Conservation (phyloP, 1,284 basidiomycete species). For the Phylloboletellus chloephorus region DNA sequence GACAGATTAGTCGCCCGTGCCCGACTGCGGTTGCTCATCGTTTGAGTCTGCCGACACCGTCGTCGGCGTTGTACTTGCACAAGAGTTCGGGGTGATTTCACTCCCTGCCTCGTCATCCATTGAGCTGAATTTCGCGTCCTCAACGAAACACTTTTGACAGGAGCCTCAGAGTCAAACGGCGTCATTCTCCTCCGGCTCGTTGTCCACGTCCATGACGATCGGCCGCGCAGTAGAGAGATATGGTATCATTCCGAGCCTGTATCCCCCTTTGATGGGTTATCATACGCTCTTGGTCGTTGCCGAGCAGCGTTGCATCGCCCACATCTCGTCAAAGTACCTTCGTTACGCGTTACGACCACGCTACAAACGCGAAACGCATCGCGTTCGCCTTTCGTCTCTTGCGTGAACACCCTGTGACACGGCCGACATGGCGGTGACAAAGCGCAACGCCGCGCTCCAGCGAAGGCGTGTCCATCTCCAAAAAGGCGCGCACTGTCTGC, state of each 20-base stretch:
- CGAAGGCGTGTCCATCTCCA: constrained; percentile 17
- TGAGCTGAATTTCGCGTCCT: neutral
- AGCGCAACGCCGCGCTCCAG: constrained; percentile 36
- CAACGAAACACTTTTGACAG: constrained; percentile 6
- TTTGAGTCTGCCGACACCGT: no score
- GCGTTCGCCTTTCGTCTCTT: neutral
- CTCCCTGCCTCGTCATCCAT: neutral
- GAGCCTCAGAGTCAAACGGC: no score
- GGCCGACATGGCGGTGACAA: constrained; percentile 24
- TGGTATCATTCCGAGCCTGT: no score
- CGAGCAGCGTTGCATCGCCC: no score
- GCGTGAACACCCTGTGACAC: neutral
- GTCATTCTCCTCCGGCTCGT: no score
- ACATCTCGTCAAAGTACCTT: neutral
- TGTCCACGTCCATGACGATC: no score
- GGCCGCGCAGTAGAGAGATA: no score
- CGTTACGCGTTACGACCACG: constrained; percentile 25
- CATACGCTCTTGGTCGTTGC: no score
- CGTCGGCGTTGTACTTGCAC: constrained; percentile 7
- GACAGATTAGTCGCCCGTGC: neutral
- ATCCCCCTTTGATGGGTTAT: no score
- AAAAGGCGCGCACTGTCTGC: constrained; percentile 29
- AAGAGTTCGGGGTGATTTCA: no score
- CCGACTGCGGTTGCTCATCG: neutral
- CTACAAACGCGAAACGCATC: constrained; percentile 11